Base-by-base conservation (phyloP, 495 filamentous ascomycete genomes). In the Podospora pseudoanserina region DNA sequence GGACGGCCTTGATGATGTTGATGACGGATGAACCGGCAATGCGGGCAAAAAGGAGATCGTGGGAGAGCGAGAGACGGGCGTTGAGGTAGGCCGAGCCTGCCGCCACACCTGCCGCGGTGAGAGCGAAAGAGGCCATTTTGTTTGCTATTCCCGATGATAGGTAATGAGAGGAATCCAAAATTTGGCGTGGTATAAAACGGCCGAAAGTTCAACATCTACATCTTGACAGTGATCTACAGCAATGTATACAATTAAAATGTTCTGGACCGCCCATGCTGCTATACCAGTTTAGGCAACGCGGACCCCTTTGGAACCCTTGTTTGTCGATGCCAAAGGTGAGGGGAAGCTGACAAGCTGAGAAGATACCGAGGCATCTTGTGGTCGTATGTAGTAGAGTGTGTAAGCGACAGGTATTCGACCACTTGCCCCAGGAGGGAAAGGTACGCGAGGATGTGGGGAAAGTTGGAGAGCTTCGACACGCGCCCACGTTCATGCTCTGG, bases 81-180 rank as follows among this genome's bases (percentile, higher is more conserved):
- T 93, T 91, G 63, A 97, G 81, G 76, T 97, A 98, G 60, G 92
- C 90, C 19, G 91, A 79, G 0, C 84, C 81, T 6, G 91, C 88
- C 18, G 86, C 84, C 19, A 86, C 86, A 28, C 87, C 89, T 23
- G 92, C 90, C 39, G 86, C 79, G 3, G 86, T 82, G 59, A 91
- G 65, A 54, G 85, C 78, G 27, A 84, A 71, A 39, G 82, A 78
- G 56, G 64, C 20, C 59, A 70, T 65, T 79, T 80, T 82, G 4
- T 27, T 20, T n/a, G 62, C 20, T 23, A 23, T 23, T 23, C 23
- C 23, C 23, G 23, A 23, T 23, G 23, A 23, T 23, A 23, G 23
- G 23, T 23, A 23, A 23, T 23, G n/a, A 58, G 11, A 26, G 55
- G 5, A 58, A 26, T 7, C 30, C 5, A 58, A n/a, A n/a, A 58